Conservation (phyloP, 2,329 filamentous ascomycete species). For the Penicillium corylophilum region DNA sequence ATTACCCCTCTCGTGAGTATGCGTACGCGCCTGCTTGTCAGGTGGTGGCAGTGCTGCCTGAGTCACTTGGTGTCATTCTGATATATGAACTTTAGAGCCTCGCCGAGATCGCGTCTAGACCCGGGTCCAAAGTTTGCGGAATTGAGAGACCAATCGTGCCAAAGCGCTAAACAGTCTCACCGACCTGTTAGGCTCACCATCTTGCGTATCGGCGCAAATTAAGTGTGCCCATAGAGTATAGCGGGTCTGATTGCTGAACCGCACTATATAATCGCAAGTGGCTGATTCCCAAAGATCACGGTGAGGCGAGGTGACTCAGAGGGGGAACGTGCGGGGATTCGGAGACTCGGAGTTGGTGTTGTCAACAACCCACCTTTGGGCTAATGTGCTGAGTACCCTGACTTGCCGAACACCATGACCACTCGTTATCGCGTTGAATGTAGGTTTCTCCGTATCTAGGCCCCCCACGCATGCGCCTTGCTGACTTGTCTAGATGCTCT, state of each 20-base stretch:
- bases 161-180: not conserved
- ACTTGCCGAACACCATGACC: constrained; percentile 37
- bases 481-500: constrained; percentile 56
- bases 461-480: not conserved
- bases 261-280: too few species aligned
- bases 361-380: not conserved
- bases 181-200: not conserved
- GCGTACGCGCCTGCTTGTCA: not conserved
- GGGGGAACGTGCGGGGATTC: not conserved
- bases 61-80: not conserved
- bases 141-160: not conserved
- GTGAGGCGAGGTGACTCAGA: not conserved
- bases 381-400: not conserved
- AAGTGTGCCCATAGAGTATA: not conserved
- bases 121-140: not conserved
- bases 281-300: not conserved
- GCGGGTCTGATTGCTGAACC: not conserved
- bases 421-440: constrained; percentile 65
- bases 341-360: not conserved
- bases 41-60: not conserved
- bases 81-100: not conserved
- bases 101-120: not conserved
- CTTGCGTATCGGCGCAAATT: not conserved
- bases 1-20: too few species aligned
- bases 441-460: constrained; percentile 43